Conservation (phyloP, 2,329 filamentous ascomycete genomes). For the Elsinoe arachidis region DNA sequence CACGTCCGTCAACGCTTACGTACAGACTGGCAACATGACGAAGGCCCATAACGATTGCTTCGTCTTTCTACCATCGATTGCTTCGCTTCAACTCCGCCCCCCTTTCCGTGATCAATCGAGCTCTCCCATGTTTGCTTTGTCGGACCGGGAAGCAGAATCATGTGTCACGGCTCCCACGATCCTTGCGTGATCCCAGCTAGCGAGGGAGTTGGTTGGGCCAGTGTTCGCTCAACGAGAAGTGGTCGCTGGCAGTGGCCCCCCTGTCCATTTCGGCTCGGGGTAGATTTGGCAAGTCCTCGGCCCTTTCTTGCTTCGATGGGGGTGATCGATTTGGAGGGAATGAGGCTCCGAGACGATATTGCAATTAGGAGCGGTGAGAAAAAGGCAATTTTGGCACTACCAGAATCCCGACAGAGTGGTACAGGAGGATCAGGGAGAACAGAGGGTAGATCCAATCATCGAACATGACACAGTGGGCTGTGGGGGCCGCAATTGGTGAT, state of each 20-base stretch:
- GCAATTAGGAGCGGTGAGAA: slow-evolving; percentile 3
- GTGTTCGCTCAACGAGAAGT: neutral
- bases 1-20: neutral
- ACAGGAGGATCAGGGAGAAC: neutral
- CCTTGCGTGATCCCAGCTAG: slow-evolving; percentile 6
- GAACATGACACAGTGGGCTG: neutral
- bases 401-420: slow-evolving; percentile 3
- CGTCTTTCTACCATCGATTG: neutral
- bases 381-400: neutral
- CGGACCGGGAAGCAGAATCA: neutral
- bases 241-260: neutral
- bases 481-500: neutral
- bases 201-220: neutral
- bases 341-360: slow-evolving; percentile 1
- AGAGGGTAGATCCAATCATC: neutral
- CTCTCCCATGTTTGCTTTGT: neutral
- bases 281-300: slow-evolving; percentile 7
- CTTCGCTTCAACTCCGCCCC: neutral
- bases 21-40: neutral
- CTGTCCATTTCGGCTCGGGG: slow-evolving; percentile 2
- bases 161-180: neutral
- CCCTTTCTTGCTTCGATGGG: neutral
- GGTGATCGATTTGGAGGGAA: neutral
- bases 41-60: neutral
- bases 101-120: neutral